These are phyloP conservation scores for Aspergillus ustus DNA, from an alignment of 2,329 filamentous ascomycete genomes.

Conservation along the genomic window DNA sequence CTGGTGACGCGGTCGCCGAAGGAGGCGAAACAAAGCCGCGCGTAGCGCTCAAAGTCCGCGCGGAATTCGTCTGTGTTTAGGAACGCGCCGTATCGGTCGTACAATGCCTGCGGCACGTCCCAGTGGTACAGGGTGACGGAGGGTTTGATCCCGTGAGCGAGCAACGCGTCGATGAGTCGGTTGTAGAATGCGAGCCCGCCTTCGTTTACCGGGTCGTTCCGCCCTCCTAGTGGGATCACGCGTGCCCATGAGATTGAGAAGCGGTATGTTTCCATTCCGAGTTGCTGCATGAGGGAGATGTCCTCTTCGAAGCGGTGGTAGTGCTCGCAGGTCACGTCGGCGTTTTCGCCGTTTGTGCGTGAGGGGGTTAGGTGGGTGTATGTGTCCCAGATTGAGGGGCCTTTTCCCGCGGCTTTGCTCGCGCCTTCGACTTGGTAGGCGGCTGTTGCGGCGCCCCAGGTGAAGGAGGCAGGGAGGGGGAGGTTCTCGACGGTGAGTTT, in stretches of 20 bases:
- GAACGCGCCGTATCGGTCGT: constrained; percentile 41
- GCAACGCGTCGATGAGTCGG: constrained; percentile 46
- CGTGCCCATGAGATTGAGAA: constrained; percentile 54
- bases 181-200: constrained; percentile 51
- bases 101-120: constrained; percentile 43
- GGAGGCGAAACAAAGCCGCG: constrained; percentile 34
- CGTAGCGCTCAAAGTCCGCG: constrained; percentile 29
- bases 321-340: constrained; percentile 53
- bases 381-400: constrained; percentile 45
- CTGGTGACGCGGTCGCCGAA: constrained; percentile 37
- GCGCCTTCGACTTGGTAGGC: constrained; percentile 50
- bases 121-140: constrained; percentile 50
- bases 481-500: neutral
- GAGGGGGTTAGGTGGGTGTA: constrained; percentile 37
- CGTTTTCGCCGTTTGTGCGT: constrained; percentile 42
- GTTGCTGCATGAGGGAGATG: constrained; percentile 32
- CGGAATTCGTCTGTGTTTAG: constrained; percentile 6
- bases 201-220: constrained; percentile 48
- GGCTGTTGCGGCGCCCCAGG: constrained; percentile 46
- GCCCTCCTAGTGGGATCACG: constrained; percentile 51
- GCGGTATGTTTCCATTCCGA: constrained; percentile 36
- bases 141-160: constrained; percentile 46
- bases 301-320: constrained; percentile 54
- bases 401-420: constrained; percentile 40
- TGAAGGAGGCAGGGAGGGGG: constrained; percentile 38